Base-by-base conservation (phyloP, 2,329 filamentous ascomycete genomes). In the Colletotrichum tropicicola region DNA sequence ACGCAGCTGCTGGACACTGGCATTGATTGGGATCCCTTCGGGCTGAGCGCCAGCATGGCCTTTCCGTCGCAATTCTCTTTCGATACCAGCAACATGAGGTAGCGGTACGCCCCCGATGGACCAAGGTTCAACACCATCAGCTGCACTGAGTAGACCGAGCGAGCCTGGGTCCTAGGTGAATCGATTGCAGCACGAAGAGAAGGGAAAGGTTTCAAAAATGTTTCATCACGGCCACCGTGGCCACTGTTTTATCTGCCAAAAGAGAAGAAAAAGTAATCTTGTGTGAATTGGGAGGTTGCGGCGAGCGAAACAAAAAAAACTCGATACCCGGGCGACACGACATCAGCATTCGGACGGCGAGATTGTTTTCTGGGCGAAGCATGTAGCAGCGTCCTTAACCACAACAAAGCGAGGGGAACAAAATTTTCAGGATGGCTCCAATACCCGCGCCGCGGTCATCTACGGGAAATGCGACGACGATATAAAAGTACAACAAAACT, bases 1-100 rank as follows among this genome's bases (percentile, higher is more conserved):
- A 86, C 85, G 4, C 85, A 88, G 72, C 76, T 89, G 7, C 76
- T 89, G 43, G 94, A 98, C 73, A 92, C 94, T 17, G 92, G 94
- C 80, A 83, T 97, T 51, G 94, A 98, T 75, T 93, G 94, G 78
- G 94, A 98, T 77, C 95, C 95, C 1, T 98, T 98, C 73, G 94
- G 94, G 12, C 83, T 98, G 55, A 95, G 92, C 64, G 94, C 94
- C 35, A 97, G 93, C 79, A 97, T 97, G 95, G 92, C 95, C 69
- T 97, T 97, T 73, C 94, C 94, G 10, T 92, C 91, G 2, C 91
- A 92, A 59, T 96, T 94, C 77, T 88, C 89, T 54, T 93, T 93
- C 74, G 88, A 91, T 67, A 87, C 87, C 52, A 82, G 84, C 74
- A 87, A 86, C 70, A 85, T 82, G 76, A 74, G 80, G 68, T 82